phyloP scores from a whole-genome alignment of 2,329 filamentous ascomycete species.

The Cladorrhinum sp. region DNA sequence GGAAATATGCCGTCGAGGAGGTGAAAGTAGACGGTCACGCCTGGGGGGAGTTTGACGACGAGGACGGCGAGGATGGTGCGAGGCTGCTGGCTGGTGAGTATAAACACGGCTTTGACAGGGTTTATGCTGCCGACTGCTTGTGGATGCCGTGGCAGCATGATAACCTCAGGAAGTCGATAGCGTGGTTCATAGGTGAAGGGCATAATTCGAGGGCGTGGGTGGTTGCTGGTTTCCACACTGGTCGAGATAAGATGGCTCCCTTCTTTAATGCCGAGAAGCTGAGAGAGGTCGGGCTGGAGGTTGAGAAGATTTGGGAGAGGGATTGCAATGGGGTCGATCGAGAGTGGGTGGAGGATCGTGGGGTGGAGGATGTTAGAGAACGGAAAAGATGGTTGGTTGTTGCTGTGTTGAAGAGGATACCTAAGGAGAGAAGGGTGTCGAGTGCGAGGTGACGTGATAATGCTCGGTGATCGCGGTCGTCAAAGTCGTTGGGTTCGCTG shows the following conservation, averaged over 20 bases:
- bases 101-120: constrained; percentile 51
- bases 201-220: constrained; percentile 55
- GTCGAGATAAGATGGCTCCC: constrained; percentile 59
- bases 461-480: background rate
- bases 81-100: constrained; percentile 63
- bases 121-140: constrained; percentile 70
- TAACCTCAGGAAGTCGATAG: constrained; percentile 61
- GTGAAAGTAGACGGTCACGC: constrained; percentile 57
- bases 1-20: constrained; percentile 20
- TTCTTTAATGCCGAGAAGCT: constrained; percentile 58
- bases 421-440: background rate
- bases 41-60: constrained; percentile 57
- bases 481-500: background rate
- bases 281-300: constrained; percentile 49
- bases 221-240: constrained; percentile 72
- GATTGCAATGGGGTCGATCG: constrained; percentile 63
- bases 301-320: constrained; percentile 67
- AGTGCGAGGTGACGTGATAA: background rate
- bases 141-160: constrained; percentile 73
- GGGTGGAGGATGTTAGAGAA: constrained; percentile 57
- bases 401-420: constrained; percentile 45
- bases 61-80: constrained; percentile 39
- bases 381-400: constrained; percentile 71
- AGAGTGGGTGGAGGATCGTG: constrained; percentile 59
- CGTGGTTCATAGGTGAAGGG: constrained; percentile 54